These are phyloP conservation scores for Ganoderma sp. DNA, from an alignment of 1,284 basidiomycete species.

Conservation along the genomic window DNA sequence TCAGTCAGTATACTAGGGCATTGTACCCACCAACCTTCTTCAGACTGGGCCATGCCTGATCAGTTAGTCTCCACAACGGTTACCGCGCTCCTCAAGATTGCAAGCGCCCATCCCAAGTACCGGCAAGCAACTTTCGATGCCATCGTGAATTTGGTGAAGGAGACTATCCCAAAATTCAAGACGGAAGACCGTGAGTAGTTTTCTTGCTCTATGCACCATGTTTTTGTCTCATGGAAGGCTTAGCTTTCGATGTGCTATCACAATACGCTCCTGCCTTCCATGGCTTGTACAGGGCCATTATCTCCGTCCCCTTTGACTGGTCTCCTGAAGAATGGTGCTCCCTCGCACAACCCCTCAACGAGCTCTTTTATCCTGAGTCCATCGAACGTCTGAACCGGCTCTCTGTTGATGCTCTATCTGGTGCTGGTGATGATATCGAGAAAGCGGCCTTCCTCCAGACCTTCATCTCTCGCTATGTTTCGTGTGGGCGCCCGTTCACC, in stretches of 20 bases:
- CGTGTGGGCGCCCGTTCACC: conserved; percentile 77
- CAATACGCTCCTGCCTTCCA: conserved; percentile 85
- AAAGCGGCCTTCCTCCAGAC: conserved; percentile 66
- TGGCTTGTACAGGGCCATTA: conserved; percentile 86
- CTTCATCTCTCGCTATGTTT: conserved; percentile 79
- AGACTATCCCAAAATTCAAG: conserved; percentile 61
- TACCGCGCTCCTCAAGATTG: conserved; percentile 74
- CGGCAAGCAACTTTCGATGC: conserved; percentile 56
- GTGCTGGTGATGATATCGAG: conserved; percentile 57
- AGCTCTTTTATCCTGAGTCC: conserved; percentile 63
- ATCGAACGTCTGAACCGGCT: conserved; percentile 75
- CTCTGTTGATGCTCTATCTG: conserved; percentile 63
- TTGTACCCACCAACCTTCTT: neutral
- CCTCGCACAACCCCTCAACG: conserved; percentile 59
- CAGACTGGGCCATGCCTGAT: conserved; percentile 84
- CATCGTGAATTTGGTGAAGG: conserved; percentile 65
- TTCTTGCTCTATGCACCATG: neutral
- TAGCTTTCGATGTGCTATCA: conserved; percentile 74
- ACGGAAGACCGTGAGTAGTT: conserved; percentile 57
- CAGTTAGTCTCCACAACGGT: conserved; percentile 80
- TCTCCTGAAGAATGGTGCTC: conserved; percentile 67
- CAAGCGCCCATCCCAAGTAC: conserved; percentile 56
- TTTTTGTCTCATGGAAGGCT: neutral
- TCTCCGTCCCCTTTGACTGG: conserved; percentile 80
- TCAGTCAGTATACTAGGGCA: neutral